Percentiles rank a stretch among this genome's conserved stretches.
Conservation (phyloP, 352 stramenopile genomes). For the Pythium brachiatum region DNA sequence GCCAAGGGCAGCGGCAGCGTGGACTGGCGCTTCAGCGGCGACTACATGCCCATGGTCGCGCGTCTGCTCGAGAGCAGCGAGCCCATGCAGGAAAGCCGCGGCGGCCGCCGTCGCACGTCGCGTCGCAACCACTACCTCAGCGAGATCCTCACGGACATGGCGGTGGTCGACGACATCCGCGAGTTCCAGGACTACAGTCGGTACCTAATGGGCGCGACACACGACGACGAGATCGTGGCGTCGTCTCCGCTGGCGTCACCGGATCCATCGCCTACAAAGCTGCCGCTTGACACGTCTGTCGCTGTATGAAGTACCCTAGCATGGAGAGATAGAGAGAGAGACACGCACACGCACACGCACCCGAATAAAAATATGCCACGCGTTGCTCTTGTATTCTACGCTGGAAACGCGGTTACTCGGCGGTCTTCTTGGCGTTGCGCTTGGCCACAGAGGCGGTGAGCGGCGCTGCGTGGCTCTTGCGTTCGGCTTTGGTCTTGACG, state of each 20-base stretch:
- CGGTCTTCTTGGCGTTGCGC: slow-evolving; percentile 47
- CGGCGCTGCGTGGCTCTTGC: slow-evolving; percentile 27
- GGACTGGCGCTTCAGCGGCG: slow-evolving; percentile 44
- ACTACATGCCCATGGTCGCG: slow-evolving; percentile 74
- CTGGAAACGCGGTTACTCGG: slow-evolving; percentile 38
- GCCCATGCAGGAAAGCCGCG: slow-evolving; percentile 42
- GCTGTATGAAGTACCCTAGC: not conserved
- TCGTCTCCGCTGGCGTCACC: slow-evolving; percentile 33
- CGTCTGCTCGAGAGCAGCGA: slow-evolving; percentile 46
- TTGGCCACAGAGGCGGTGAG: slow-evolving; percentile 28
- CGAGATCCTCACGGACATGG: slow-evolving; percentile 71
- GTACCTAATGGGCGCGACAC: not conserved
- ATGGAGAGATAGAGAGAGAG: too few species aligned
- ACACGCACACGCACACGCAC: not conserved
- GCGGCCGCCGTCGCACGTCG: slow-evolving; percentile 47
- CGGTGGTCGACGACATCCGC: slow-evolving; percentile 46
- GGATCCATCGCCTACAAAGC: slow-evolving; percentile 4
- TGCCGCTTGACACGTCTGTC: not conserved
- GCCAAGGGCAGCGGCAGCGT: slow-evolving; percentile 22
- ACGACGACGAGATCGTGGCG: slow-evolving; percentile 52
- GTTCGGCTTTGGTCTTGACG: slow-evolving; percentile 65
- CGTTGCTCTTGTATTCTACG: not conserved
- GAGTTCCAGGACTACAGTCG: slow-evolving; percentile 13
- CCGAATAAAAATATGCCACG: not conserved
- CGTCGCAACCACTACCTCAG: slow-evolving; percentile 76